phyloP scores from a whole-genome alignment of 1,284 basidiomycete species.

The Ganoderma multipileum region DNA sequence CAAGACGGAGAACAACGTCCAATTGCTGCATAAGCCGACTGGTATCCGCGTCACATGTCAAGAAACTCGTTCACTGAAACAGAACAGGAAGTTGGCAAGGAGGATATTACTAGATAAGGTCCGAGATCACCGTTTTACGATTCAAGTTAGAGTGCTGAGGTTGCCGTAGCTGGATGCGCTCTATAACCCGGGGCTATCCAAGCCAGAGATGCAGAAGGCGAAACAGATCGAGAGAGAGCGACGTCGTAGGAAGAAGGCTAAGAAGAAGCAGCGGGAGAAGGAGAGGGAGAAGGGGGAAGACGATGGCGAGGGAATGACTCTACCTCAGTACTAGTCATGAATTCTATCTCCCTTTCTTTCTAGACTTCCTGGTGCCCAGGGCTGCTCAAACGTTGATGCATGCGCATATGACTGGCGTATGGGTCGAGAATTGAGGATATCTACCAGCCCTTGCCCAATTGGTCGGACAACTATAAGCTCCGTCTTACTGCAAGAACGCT shows the following conservation, averaged over 20 bases:
- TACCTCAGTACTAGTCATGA: not conserved
- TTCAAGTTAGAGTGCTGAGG: not conserved
- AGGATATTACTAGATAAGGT: slow-evolving; percentile 74
- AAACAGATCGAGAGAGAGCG: slow-evolving; percentile 77
- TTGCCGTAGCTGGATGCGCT: slow-evolving; percentile 66
- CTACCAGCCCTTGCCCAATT: not conserved
- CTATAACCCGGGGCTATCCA: slow-evolving; percentile 78
- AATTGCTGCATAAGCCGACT: slow-evolving; percentile 79
- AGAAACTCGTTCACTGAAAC: slow-evolving; percentile 75
- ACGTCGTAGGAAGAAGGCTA: slow-evolving; percentile 67
- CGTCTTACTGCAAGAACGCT: not conserved
- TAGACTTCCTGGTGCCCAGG: not conserved
- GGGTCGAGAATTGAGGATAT: not conserved
- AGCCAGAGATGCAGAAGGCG: slow-evolving; percentile 67
- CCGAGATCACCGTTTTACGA: slow-evolving; percentile 36
- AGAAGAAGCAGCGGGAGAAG: slow-evolving; percentile 37
- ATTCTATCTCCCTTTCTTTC: no score
- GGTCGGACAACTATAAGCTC: not conserved
- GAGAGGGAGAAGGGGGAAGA: slow-evolving; percentile 26
- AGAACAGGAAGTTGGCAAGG: slow-evolving; percentile 76
- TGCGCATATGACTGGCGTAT: not conserved
- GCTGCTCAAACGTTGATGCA: not conserved
- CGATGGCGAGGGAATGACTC: not conserved
- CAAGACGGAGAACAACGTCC: slow-evolving; percentile 86
- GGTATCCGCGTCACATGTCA: slow-evolving; percentile 81